A percentile compares a stretch with the other conserved stretches of the same genome.
Conservation (phyloP, 2,329 filamentous ascomycete species). For the Trematosphaeria pertusa region DNA sequence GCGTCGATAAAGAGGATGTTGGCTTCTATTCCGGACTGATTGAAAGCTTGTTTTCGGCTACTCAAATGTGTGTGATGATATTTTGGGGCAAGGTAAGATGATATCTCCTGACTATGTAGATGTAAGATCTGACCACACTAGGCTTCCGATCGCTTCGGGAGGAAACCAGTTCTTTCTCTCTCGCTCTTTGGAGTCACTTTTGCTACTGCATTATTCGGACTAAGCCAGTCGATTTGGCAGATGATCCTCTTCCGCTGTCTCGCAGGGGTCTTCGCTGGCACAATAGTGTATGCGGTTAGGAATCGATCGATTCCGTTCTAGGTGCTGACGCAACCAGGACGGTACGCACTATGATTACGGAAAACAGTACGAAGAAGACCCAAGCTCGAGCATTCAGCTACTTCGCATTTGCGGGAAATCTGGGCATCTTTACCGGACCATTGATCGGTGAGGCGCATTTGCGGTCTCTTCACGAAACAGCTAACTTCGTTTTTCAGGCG, state of each 20-base stretch:
- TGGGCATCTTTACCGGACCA: slow-evolving; percentile 77
- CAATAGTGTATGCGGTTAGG: slow-evolving; percentile 59
- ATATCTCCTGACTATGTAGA: neutral
- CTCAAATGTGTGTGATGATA: slow-evolving; percentile 80
- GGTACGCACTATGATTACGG: slow-evolving; percentile 77
- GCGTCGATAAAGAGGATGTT: slow-evolving; percentile 68
- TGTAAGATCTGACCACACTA: slow-evolving; percentile 5
- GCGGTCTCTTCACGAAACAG: slow-evolving; percentile 9
- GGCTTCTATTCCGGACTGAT: slow-evolving; percentile 83
- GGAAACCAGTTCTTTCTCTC: slow-evolving; percentile 74
- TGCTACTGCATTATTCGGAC: slow-evolving; percentile 70
- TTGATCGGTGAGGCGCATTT: slow-evolving; percentile 55
- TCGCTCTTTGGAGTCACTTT: slow-evolving; percentile 70
- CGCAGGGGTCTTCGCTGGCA: slow-evolving; percentile 76
- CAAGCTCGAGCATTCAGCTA: slow-evolving; percentile 77
- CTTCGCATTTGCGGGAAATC: slow-evolving; percentile 77
- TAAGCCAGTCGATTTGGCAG: slow-evolving; percentile 71
- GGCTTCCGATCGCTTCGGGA: slow-evolving; percentile 71
- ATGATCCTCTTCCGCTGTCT: slow-evolving; percentile 77
- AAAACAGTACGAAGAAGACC: slow-evolving; percentile 72
- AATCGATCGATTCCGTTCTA: neutral
- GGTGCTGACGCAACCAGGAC: slow-evolving; percentile 50
- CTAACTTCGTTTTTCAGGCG: slow-evolving; percentile 62
- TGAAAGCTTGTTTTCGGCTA: slow-evolving; percentile 72
- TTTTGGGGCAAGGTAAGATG: slow-evolving; percentile 65